A percentile compares a stretch with the other conserved stretches of the same genome.
These are phyloP conservation scores for Colletotrichum sp. DNA, from an alignment of 2,329 filamentous ascomycete species.

Conservation along the genomic window DNA sequence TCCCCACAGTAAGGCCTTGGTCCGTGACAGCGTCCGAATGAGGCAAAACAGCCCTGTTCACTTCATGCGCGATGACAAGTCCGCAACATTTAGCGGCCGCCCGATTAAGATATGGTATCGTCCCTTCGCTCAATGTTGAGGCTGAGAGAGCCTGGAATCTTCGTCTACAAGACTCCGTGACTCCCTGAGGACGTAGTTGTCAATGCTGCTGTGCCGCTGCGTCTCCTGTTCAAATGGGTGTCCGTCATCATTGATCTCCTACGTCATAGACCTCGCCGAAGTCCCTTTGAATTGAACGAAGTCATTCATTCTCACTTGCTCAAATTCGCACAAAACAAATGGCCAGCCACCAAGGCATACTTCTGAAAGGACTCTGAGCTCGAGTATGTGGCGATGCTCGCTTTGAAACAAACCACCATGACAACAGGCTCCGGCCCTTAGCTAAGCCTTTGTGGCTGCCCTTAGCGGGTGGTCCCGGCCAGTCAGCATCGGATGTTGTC, in stretches of 20 bases:
- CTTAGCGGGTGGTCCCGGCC: background rate
- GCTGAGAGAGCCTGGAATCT: background rate
- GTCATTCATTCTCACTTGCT: background rate
- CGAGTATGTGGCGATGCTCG: background rate
- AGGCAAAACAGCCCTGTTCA: background rate
- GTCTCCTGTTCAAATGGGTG: background rate
- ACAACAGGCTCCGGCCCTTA: background rate
- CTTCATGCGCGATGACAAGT: background rate
- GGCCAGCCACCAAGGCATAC: background rate
- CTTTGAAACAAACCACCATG: background rate
- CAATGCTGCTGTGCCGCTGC: no score
- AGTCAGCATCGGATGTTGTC: background rate
- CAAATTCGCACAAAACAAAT: background rate
- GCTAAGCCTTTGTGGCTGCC: background rate
- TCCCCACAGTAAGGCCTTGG: background rate
- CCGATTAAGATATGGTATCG: background rate
- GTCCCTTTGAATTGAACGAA: background rate
- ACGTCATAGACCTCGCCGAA: background rate
- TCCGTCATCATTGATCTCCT: background rate
- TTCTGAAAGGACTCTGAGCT: background rate
- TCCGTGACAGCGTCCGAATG: background rate
- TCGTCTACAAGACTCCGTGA: background rate
- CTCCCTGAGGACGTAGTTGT: no score
- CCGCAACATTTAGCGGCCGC: background rate
- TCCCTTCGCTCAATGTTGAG: background rate